These are phyloP conservation scores for Parachlorella kessleri DNA, from an alignment of 139 green algal genomes.

Conservation along the genomic window DNA sequence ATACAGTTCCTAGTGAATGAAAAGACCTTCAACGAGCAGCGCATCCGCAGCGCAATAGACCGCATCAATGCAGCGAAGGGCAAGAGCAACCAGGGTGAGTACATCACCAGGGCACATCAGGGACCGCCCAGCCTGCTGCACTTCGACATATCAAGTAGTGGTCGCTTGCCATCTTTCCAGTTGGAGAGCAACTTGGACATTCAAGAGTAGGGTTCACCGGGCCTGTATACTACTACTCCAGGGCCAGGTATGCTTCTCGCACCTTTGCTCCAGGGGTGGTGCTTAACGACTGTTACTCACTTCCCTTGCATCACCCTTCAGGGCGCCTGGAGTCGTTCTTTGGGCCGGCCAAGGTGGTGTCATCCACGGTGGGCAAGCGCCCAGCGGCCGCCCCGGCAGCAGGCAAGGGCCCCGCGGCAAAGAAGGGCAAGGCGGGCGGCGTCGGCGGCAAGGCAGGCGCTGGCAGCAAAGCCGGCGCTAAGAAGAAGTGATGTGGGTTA, in stretches of 20 bases:
- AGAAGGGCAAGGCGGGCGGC: conserved; percentile 46
- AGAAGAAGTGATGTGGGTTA: conserved; percentile 28
- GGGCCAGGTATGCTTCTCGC: no score
- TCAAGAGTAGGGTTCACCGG: no score
- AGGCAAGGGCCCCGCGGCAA: conserved; percentile 28
- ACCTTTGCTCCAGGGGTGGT: no score
- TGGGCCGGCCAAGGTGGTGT: conserved; percentile 49
- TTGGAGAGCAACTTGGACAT: no score
- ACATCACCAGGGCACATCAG: neutral
- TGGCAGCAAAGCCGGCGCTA: no score
- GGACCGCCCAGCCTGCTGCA: conserved; percentile 7
- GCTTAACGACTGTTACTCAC: no score
- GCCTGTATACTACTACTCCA: no score
- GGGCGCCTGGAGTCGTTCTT: conserved; percentile 88
- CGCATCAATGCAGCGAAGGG: conserved; percentile 68
- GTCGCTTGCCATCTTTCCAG: no score
- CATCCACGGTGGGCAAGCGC: conserved; percentile 49
- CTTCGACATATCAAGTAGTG: neutral
- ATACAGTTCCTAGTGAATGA: conserved; percentile 93
- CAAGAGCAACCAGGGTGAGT: conserved; percentile 65
- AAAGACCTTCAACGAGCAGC: conserved; percentile 93
- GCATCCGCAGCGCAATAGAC: conserved; percentile 71
- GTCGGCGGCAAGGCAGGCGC: conserved; percentile 7
- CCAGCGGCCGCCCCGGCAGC: conserved; percentile 38
- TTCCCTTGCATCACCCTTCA: no score